Evolutionary conservation across 441 rosid genomes (phyloP).

Genomic region (Theobroma grandiflorum): DNA sequence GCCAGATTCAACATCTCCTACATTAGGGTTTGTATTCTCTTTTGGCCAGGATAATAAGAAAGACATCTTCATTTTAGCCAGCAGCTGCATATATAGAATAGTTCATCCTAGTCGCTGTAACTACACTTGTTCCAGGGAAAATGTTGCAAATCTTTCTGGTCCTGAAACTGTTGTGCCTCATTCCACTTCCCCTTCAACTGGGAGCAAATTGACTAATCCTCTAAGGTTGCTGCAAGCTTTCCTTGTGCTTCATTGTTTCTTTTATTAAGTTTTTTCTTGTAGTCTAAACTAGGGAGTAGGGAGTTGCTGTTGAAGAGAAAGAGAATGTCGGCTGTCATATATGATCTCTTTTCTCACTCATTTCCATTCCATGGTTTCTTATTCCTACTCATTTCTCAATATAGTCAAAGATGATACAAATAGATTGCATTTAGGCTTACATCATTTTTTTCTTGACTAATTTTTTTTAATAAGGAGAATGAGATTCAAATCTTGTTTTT

Average conservation of each 20-base stretch:
- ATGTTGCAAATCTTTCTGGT: neutral
- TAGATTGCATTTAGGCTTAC: too few relatives aligned
- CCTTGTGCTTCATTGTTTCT: neutral
- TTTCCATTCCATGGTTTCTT: too few relatives aligned
- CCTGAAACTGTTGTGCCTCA: neutral
- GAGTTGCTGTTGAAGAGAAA: too few relatives aligned
- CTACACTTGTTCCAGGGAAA: constrained; percentile 28
- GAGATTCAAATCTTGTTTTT: too few relatives aligned
- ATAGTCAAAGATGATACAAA: too few relatives aligned
- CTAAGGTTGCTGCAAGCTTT: neutral
- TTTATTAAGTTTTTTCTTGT: neutral
- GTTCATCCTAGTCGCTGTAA: constrained; percentile 30
- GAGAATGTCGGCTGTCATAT: too few relatives aligned
- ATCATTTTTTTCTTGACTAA: too few relatives aligned
- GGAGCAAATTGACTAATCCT: neutral
- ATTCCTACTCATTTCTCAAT: too few relatives aligned
- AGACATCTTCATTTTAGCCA: constrained; percentile 32
- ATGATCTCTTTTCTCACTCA: too few relatives aligned
- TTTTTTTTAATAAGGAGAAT: too few relatives aligned
- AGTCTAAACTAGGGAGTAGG: neutral
- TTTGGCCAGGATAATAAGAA: constrained; percentile 36
- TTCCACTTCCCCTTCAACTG: constrained; percentile 12
- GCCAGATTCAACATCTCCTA: constrained; percentile 15
- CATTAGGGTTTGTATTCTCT: constrained; percentile 30
- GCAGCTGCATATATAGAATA: constrained; percentile 31